A percentile compares a stretch with the other conserved stretches of the same genome.
These are phyloP conservation scores for Colletotrichum falcatum DNA, from an alignment of 2,329 filamentous ascomycete species.

Conservation along the genomic window DNA sequence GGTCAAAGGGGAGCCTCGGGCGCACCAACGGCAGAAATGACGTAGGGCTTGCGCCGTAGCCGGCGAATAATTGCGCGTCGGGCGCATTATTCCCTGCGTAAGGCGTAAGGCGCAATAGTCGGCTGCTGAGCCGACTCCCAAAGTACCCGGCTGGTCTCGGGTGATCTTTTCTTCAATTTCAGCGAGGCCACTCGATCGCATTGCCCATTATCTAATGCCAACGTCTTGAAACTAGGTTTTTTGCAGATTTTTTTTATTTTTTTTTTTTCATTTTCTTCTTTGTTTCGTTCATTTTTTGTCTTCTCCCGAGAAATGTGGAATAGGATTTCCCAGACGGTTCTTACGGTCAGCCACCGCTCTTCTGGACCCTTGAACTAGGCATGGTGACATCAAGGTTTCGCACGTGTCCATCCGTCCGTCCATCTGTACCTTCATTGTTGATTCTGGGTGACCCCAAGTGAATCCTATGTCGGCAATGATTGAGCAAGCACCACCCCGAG, in stretches of 20 bases:
- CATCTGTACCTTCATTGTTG: background rate
- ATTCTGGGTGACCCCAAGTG: too few species aligned
- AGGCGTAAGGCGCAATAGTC: background rate
- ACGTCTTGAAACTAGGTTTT: background rate
- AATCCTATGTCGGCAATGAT: background rate
- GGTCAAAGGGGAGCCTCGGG: background rate
- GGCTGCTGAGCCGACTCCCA: too few species aligned
- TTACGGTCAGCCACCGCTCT: background rate
- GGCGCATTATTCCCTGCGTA: constrained; percentile 1
- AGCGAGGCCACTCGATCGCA: background rate
- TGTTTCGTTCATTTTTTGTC: too few species aligned
- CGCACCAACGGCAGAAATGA: background rate
- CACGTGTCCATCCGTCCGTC: background rate
- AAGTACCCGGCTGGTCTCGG: constrained; percentile 13
- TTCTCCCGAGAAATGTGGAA: too few species aligned
- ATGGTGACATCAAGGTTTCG: background rate
- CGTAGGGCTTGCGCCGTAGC: constrained; percentile 6
- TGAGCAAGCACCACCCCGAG: background rate
- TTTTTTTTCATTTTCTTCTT: background rate
- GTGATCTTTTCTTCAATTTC: background rate
- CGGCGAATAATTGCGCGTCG: constrained; percentile 12
- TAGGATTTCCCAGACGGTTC: too few species aligned
- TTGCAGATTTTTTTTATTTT: background rate
- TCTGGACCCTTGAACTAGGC: background rate
- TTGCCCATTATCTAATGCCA: constrained; percentile 21